These are phyloP conservation scores for Pythium insidiosum DNA, from an alignment of 352 stramenopile species.

Conservation along the genomic window DNA sequence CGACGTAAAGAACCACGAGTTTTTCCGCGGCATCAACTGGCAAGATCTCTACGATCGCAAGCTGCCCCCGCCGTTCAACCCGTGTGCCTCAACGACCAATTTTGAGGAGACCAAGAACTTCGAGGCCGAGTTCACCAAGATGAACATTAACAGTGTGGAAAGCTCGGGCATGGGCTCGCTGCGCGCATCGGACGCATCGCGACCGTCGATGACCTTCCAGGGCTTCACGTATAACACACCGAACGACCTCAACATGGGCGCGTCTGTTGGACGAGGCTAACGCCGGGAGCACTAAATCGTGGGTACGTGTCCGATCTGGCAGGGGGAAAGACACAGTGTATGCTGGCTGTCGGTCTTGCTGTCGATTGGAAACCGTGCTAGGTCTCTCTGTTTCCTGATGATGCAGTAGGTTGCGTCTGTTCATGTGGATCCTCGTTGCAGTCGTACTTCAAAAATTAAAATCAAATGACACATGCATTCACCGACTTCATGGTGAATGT, in stretches of 20 bases:
- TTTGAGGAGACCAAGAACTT: conserved; percentile 86
- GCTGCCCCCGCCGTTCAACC: conserved; percentile 79
- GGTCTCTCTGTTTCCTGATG: too few species aligned
- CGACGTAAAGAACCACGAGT: conserved; percentile 82
- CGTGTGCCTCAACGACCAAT: conserved; percentile 50
- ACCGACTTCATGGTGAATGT: too few species aligned
- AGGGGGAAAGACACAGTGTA: not conserved
- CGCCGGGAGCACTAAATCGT: too few species aligned
- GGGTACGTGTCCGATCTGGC: too few species aligned
- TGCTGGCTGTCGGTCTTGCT: not conserved
- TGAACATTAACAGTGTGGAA: conserved; percentile 85
- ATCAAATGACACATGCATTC: too few species aligned
- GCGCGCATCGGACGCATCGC: conserved; percentile 66
- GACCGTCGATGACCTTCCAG: conserved; percentile 84
- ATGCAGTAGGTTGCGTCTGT: too few species aligned
- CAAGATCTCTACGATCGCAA: conserved; percentile 77
- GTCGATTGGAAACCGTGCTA: too few species aligned
- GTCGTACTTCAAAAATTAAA: too few species aligned
- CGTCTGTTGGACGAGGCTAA: conserved; percentile 54
- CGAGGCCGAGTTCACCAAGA: conserved; percentile 86
- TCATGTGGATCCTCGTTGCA: not conserved
- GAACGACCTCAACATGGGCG: conserved; percentile 73
- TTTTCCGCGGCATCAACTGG: conserved; percentile 80
- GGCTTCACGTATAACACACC: conserved; percentile 88
- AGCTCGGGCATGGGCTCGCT: conserved; percentile 53